phyloP scores from a whole-genome alignment of 805 yeast species.

The Lachancea thermotolerans region DNA sequence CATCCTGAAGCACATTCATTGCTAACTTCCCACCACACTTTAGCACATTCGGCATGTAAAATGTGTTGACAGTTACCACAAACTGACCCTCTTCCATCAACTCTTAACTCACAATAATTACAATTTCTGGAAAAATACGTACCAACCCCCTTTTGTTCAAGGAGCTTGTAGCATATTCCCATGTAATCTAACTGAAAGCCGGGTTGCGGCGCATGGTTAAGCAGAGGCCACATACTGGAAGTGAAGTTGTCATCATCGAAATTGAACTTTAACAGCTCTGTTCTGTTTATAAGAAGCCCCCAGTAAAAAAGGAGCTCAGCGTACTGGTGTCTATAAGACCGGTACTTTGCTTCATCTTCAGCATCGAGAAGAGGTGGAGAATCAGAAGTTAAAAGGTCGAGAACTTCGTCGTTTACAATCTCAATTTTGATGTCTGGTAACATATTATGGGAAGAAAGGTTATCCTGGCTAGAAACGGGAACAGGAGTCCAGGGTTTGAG shows the following conservation, averaged over 20 bases:
- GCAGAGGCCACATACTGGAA: not conserved
- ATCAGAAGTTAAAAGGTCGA: constrained; percentile 16
- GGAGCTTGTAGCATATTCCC: constrained; percentile 2
- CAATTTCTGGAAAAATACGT: constrained; percentile 40
- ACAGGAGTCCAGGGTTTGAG: not conserved
- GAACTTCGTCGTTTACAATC: constrained; percentile 24
- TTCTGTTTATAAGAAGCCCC: constrained; percentile 77
- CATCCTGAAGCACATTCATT: constrained; percentile 77
- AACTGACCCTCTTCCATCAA: constrained; percentile 52
- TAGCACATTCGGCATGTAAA: constrained; percentile 71
- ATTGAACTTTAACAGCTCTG: constrained; percentile 57
- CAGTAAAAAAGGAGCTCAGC: constrained; percentile 72
- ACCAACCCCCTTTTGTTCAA: not conserved
- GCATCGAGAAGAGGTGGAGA: constrained; percentile 20
- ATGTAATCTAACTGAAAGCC: not conserved
- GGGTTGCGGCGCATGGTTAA: constrained; percentile 1
- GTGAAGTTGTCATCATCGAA: not conserved
- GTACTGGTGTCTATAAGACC: constrained; percentile 55
- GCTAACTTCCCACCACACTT: constrained; percentile 63
- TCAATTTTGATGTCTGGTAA: constrained; percentile 23
- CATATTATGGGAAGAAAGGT: not conserved
- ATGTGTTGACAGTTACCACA: constrained; percentile 77
- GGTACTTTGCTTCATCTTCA: constrained; percentile 23
- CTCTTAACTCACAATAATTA: constrained; percentile 56
- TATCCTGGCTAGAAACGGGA: not conserved